Base-by-base conservation (phyloP, 164 flowering plant genomes). In the Pachysandra terminalis region DNA sequence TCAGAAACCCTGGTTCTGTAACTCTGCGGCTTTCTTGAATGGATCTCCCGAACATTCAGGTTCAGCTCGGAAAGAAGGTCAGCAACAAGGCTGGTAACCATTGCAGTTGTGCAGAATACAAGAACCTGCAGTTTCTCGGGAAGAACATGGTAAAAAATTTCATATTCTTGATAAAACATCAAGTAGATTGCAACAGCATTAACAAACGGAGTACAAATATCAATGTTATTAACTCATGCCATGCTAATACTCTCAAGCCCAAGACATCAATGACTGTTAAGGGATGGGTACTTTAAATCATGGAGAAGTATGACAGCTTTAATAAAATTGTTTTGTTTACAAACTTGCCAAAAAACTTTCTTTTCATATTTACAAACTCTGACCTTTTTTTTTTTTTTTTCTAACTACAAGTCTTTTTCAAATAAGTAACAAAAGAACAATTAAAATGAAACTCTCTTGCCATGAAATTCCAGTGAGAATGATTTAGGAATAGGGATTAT, bases 51-150 rank as follows among this genome's bases (percentile, higher is more conserved):
- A 49, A 90, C 94, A 83, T 96, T 96, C 82, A 93, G 62, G 45
- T 81, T 82, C 63, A 96, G 83, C 86, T 91, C 87, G 19, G 86
- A 80, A 61, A 96, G 98, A 69, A 96, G 87, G 32, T 74, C 77
- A 63, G 99, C 93, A 28, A 96, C 92, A 70, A 96, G 77, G 65
- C 71, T 78, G 16, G 99, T 96, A 45, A 93, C 88, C 98, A 88
- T 91, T 40, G 99, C 99, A 63, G 99, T 96, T 32, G 98, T 91
- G 78, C 99, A 96, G 74, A 96, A 96, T 19, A 96, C 92, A 74
- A 96, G 85, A 75, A 93, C 95, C 99, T 96, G 82, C 52, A 78
- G 59, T 32, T 17, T 56, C 14, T 22, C 59, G 48, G 6, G 57
- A 28, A 13, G 70, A 70, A 53, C 22, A 54, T 64, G 71, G 61